phyloP scores from a whole-genome alignment of 148 eudicot genomes.

The Vaccinium corymbosum region DNA sequence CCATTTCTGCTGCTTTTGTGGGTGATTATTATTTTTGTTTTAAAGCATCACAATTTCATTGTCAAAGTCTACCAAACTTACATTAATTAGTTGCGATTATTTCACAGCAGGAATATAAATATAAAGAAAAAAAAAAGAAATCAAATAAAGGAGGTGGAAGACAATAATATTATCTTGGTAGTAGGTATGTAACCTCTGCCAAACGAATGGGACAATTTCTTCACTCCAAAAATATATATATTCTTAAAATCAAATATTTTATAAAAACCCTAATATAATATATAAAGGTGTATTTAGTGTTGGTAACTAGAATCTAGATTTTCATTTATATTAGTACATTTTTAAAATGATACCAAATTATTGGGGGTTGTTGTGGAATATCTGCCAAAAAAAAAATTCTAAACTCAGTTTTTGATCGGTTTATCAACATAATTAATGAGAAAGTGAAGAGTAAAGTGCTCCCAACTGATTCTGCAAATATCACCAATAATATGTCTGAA shows the following conservation, averaged over 20 bases:
- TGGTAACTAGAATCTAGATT: background rate
- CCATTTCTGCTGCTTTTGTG: background rate
- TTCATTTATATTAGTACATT: background rate
- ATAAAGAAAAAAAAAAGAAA: background rate
- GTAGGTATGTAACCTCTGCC: background rate
- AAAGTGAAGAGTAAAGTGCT: too few species aligned
- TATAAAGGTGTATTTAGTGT: background rate
- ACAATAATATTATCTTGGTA: background rate
- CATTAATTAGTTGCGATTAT: background rate
- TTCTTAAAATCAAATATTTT: too few species aligned
- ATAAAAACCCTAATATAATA: too few species aligned
- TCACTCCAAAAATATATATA: background rate
- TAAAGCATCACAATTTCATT: background rate
- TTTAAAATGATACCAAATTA: background rate
- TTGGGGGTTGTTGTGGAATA: too few species aligned
- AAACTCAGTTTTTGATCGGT: too few species aligned
- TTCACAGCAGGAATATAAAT: background rate
- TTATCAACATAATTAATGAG: too few species aligned
- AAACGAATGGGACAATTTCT: background rate
- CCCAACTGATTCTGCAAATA: background rate
- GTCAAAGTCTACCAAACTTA: background rate
- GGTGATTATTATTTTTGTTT: background rate
- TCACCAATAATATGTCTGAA: background rate
- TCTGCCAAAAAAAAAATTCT: background rate
- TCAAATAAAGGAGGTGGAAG: background rate